These are phyloP conservation scores for Coemansia furcata DNA, from an alignment of 192 early-diverging fungal genomes.

Conservation along the genomic window DNA sequence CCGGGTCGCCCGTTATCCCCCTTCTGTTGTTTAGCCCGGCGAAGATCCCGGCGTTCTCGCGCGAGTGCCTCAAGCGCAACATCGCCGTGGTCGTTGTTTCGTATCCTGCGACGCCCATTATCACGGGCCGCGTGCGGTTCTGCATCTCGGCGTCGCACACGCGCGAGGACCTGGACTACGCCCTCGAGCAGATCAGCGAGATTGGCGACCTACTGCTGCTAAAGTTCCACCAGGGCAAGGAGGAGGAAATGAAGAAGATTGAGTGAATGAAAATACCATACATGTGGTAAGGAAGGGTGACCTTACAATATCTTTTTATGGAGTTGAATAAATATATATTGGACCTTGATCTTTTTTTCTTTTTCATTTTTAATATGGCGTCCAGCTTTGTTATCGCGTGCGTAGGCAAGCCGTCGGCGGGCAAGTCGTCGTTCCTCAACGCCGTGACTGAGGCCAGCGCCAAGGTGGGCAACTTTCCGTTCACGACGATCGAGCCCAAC, in stretches of 20 bases:
- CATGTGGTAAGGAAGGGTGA: neutral
- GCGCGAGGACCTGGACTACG: constrained; percentile 83
- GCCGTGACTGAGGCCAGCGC: constrained; percentile 78
- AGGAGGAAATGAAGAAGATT: constrained; percentile 3
- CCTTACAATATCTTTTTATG: neutral
- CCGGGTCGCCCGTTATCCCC: constrained; percentile 88
- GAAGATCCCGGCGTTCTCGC: constrained; percentile 96
- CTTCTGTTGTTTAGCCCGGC: constrained; percentile 90
- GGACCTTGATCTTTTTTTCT: constrained; percentile 6
- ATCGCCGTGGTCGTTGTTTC: constrained; percentile 96
- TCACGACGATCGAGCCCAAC: constrained; percentile 86
- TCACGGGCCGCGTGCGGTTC: constrained; percentile 90
- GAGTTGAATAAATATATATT: neutral
- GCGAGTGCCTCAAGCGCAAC: constrained; percentile 82
- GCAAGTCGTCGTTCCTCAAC: constrained; percentile 81
- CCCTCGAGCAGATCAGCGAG: constrained; percentile 67
- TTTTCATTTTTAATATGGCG: constrained; percentile 11
- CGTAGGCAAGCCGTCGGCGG: constrained; percentile 76
- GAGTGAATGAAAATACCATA: neutral
- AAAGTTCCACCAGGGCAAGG: constrained; percentile 53
- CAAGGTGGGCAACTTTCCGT: constrained; percentile 83
- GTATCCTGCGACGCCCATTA: constrained; percentile 97
- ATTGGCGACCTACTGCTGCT: constrained; percentile 71
- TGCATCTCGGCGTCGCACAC: constrained; percentile 95
- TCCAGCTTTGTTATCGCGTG: constrained; percentile 61